These are phyloP conservation scores for Verticillium albo-atrum DNA, from an alignment of 2,329 filamentous ascomycete species.

Conservation along the genomic window DNA sequence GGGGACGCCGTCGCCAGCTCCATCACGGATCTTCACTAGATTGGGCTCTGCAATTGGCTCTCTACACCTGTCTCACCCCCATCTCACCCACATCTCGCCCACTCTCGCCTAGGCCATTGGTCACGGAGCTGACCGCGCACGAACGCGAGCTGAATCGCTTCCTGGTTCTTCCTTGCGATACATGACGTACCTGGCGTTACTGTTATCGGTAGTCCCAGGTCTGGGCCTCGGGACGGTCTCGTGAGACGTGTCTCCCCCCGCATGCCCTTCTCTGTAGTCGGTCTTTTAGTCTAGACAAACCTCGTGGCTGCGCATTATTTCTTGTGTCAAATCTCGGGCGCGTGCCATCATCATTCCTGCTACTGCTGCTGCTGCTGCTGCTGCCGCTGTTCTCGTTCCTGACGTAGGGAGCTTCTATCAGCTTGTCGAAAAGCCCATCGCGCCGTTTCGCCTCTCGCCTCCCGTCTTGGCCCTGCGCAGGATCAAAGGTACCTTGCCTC, in stretches of 20 bases:
- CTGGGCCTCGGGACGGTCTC: background rate
- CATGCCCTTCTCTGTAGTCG: background rate
- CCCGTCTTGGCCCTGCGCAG: background rate
- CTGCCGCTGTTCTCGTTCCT: too few species aligned
- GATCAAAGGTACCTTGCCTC: background rate
- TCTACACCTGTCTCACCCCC: background rate
- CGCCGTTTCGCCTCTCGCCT: background rate
- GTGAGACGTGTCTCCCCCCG: background rate
- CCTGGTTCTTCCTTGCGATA: background rate
- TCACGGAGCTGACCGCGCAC: background rate
- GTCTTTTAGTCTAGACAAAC: background rate
- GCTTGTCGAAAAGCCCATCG: background rate
- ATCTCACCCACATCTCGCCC: background rate
- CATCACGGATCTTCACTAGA: background rate
- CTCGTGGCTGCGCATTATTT: background rate
- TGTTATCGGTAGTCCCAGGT: background rate
- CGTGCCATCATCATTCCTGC: background rate
- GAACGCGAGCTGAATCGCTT: background rate
- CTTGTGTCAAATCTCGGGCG: background rate
- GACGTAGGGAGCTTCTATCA: background rate
- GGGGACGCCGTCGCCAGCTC: background rate
- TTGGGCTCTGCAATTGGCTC: background rate
- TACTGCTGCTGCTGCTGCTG: background rate
- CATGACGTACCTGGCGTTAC: background rate
- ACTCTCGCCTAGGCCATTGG: background rate